Evolutionary conservation across 139 green algal genomes (phyloP).

Genomic region (Micractinium conductrix): DNA sequence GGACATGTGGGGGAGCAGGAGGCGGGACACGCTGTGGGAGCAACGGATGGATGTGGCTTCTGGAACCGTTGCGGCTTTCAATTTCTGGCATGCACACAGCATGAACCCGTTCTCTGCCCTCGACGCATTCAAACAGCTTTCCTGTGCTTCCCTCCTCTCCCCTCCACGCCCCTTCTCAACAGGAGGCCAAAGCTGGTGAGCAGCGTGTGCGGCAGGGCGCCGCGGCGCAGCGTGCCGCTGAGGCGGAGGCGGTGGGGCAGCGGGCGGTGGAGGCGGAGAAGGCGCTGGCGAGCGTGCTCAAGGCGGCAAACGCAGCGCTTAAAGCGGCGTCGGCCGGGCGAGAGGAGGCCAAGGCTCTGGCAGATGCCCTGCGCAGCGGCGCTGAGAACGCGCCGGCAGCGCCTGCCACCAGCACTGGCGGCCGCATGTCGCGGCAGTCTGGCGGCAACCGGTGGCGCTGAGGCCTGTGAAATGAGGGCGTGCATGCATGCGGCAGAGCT

Average conservation of each 20-base stretch:
- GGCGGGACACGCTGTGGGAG: background rate
- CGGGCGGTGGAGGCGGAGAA: constrained; percentile 3
- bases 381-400: background rate
- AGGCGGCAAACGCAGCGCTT: constrained; percentile 15
- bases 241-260: constrained; percentile 10
- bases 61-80: background rate
- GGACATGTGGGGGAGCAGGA: background rate
- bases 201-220: constrained; percentile 3
- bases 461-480: no score
- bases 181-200: background rate
- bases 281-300: background rate
- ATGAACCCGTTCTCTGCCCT: background rate
- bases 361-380: background rate
- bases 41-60: background rate
- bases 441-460: constrained; percentile 21
- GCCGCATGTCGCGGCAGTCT: constrained; percentile 13
- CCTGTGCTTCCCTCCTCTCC: background rate
- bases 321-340: background rate
- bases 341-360: constrained; percentile 21
- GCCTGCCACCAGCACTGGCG: background rate
- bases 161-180: background rate
- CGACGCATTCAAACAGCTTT: background rate
- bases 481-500: no score
- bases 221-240: background rate
- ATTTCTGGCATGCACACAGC: no score